These are phyloP conservation scores for Fusarium sp. DNA, from an alignment of 2,329 filamentous ascomycete genomes.

Conservation along the genomic window DNA sequence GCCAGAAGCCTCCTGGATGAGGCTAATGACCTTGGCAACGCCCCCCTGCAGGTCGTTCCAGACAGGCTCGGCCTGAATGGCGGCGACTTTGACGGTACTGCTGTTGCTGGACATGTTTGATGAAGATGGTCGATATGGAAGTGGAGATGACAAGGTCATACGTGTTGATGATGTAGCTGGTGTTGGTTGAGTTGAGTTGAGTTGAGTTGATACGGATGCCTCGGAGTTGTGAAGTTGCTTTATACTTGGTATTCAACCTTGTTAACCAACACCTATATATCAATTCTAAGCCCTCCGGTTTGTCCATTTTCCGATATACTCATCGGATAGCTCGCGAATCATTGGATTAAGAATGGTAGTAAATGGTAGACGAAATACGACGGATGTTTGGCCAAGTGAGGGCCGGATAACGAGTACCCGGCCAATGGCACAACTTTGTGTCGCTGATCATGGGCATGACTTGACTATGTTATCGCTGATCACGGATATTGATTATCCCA, in stretches of 20 bases:
- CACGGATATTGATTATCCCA: background rate
- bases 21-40: slow-evolving; percentile 51
- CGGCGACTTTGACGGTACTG: slow-evolving; percentile 36
- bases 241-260: background rate
- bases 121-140: background rate
- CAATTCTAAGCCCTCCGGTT: background rate
- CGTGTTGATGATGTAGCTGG: background rate
- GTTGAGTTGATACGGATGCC: background rate
- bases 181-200: background rate
- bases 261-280: background rate
- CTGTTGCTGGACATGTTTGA: background rate
- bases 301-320: background rate
- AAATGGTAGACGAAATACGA: background rate
- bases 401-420: background rate
- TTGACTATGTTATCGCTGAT: background rate
- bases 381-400: background rate
- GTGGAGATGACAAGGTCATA: background rate
- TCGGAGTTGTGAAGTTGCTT: background rate
- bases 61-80: slow-evolving; percentile 43
- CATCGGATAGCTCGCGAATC: background rate
- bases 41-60: slow-evolving; percentile 46
- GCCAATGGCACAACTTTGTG: background rate
- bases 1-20: slow-evolving; percentile 48
- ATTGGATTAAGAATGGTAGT: background rate
- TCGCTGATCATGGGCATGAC: background rate